These are phyloP conservation scores for Ordospora colligata DNA, from an alignment of 371 early-diverging fungal genomes.

Conservation along the genomic window DNA sequence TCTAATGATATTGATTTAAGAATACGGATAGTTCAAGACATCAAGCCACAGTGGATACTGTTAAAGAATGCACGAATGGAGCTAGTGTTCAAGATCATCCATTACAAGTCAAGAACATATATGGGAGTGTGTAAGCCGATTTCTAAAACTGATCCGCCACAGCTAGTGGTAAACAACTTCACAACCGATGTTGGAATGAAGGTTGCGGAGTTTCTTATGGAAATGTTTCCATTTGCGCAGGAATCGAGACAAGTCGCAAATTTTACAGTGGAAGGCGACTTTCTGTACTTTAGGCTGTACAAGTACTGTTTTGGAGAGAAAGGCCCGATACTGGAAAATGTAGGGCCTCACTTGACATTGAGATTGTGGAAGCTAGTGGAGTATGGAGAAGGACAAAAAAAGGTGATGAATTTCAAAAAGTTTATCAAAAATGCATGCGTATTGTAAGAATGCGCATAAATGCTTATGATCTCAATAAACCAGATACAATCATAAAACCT, in stretches of 20 bases:
- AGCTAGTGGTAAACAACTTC: constrained; percentile 91
- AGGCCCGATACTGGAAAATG: constrained; percentile 76
- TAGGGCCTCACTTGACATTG: constrained; percentile 88
- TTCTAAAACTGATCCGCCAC: constrained; percentile 73
- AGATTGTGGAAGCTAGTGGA: constrained; percentile 64
- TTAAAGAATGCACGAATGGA: background rate
- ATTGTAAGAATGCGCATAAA: background rate
- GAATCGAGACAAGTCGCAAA: constrained; percentile 85
- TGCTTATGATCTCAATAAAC: background rate
- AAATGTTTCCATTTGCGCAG: constrained; percentile 86
- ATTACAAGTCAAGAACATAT: constrained; percentile 24
- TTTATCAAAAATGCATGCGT: constrained; percentile 34
- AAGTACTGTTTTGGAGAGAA: constrained; percentile 66
- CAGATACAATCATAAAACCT: background rate
- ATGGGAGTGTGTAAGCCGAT: constrained; percentile 14
- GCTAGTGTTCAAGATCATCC: constrained; percentile 46
- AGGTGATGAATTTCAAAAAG: constrained; percentile 30
- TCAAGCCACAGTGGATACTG: constrained; percentile 37
- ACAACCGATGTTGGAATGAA: constrained; percentile 86
- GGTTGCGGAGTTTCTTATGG: constrained; percentile 82
- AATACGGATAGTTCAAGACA: constrained; percentile 37
- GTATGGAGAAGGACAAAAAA: constrained; percentile 9
- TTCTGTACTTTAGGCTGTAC: constrained; percentile 91
- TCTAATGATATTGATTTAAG: background rate
- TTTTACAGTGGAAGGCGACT: constrained; percentile 94